Base-by-base conservation (phyloP, 352 stramenopile species). In the Pelagophyceae sp. region DNA sequence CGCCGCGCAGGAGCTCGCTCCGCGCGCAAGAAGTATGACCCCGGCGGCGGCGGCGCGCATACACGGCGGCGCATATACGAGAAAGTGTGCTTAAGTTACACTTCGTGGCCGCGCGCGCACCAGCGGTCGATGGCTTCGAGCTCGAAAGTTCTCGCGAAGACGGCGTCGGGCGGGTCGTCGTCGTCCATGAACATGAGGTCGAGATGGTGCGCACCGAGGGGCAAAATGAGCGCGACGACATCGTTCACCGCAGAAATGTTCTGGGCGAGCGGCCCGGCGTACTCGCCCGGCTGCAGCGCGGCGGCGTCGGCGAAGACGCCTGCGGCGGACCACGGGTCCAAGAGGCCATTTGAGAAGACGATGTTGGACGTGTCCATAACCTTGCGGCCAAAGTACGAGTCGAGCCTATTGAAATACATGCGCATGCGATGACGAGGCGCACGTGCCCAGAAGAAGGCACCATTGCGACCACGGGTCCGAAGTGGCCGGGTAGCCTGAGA, bases 281-380 rank as follows among this genome's bases (percentile, higher is more conserved):
- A 72, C 15, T 27, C 35, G 1, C 27, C 54, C 17, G 60, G 75
- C 27, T 20, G 32, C 80, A 85, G 64, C 90, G 81, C 71, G 87
- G 32, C 72, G 83, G 82, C 80, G 3, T 83, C 84, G 50, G 85
- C 72, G 35, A 88, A 86, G 25, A 98, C 91, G 27, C 93, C 93
- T 5, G 87, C 92, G 45, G 88, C 89, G 79, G 85, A 91, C 94
- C 94, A 98, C 3, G 94, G 94, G 78, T 98, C 94, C 3, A 96
- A 81, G 25, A 93, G 81, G 23, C 94, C 94, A 81, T 97, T 97
- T 72, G 90, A 96, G 72, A 98, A 97, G 25, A 98, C 89, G 75
- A 98, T 97, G 77, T 98, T 97, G 38, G 91, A 96, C 32, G 85
- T 86, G 6, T 78, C 84, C 0, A 83, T 80, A 38, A 94, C 75